Base-by-base conservation (phyloP, 2,329 filamentous ascomycete genomes). In the Diaporthe sp. region DNA sequence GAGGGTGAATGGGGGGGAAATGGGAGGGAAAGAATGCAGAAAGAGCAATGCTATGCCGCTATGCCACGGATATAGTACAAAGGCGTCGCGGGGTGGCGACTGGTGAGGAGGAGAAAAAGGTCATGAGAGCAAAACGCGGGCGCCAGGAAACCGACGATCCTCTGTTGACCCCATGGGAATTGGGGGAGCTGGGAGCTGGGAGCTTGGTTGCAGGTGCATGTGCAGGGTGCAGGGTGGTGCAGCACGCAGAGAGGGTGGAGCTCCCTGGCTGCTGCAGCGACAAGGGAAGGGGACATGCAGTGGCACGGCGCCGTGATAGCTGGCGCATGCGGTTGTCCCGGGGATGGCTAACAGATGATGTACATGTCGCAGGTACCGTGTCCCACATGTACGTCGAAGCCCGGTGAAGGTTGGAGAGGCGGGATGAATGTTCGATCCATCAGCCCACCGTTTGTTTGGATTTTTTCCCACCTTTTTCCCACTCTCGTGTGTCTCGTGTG, bases 41-140 rank as follows among this genome's bases (percentile, higher is more conserved):
- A 74, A 57, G 68, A 72, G 73, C n/a, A 53, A 61, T 73, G 65
- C 73, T 72, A 77, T 77, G 76, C 76, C 58, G 58, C 71, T 67
- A 77, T 77, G 71, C 53, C 74, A 76, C 67, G 69, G 37, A 59
- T 74, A 78, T 61, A 76, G 62, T 74, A 68, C 72, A 77, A 62
- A 74, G 68, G 49, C 55, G 62, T 25, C 28, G 58, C 31, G 73
- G 77, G 65, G 72, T 73, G 75, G 61, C 51, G 53, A 58, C 57
- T 59, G 70, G 39, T 42, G 74, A 58, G 53, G 58, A 72, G 61
- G 34, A 53, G 67, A 57, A 58, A 53, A 61, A 67, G 65, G 53
- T 25, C 61, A 65, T 49, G 51, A 57, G 73, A 70, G 59, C 49
- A 75, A 71, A 62, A 70, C 44, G 46, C 59, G 49, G 58, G 70